phyloP scores from a whole-genome alignment of 2,329 filamentous ascomycete genomes.

The Colletotrichum agaves region DNA sequence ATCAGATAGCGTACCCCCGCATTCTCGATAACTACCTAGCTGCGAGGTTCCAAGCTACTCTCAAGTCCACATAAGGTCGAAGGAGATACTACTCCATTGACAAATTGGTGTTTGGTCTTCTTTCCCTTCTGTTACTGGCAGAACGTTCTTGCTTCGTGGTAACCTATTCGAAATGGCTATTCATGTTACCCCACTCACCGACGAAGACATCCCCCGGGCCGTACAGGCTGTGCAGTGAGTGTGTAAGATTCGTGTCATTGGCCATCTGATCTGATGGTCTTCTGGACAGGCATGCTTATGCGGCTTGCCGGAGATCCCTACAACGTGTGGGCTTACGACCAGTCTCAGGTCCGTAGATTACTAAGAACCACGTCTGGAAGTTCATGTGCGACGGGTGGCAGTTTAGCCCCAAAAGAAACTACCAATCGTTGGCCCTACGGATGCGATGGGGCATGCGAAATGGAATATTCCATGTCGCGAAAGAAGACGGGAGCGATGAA shows the following conservation, averaged over 20 bases:
- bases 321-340: conserved; percentile 72
- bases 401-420: conserved; percentile 70
- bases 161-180: conserved; percentile 56
- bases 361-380: conserved; percentile 14
- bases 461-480: conserved; percentile 76
- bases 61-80: not conserved
- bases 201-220: conserved; percentile 70
- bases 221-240: conserved; percentile 70
- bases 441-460: conserved; percentile 78
- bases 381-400: conserved; percentile 43
- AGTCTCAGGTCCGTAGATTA: conserved; percentile 53
- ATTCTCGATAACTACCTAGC: not conserved
- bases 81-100: rapidly evolving
- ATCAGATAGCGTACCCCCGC: not conserved
- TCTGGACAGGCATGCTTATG: conserved; percentile 60
- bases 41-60: not conserved
- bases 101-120: not conserved
- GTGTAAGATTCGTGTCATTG: not conserved
- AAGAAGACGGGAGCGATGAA: conserved; percentile 63
- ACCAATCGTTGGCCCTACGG: conserved; percentile 70
- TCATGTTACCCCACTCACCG: conserved; percentile 64
- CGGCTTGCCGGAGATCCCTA: conserved; percentile 75
- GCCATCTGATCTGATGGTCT: not conserved
- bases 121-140: not conserved
- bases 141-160: not conserved